These are phyloP conservation scores for Syzygium malaccense DNA, from an alignment of 441 rosid genomes.

Conservation along the genomic window DNA sequence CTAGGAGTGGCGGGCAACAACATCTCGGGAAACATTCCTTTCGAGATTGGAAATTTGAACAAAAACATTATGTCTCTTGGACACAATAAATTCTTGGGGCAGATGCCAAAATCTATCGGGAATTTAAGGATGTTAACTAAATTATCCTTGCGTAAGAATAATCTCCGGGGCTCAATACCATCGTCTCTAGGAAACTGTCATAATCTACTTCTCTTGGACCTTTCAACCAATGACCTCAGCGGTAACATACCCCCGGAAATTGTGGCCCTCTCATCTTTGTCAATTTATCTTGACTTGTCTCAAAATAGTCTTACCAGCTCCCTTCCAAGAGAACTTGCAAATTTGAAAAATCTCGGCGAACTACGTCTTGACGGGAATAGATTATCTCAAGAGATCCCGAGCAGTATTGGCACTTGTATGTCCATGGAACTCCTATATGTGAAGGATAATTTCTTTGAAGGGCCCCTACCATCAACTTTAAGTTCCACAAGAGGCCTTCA, in stretches of 20 bases:
- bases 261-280: not conserved
- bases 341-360: not conserved
- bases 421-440: not conserved
- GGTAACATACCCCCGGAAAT: not conserved
- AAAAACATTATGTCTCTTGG: not conserved
- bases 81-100: not conserved
- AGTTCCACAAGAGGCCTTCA: not conserved
- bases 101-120: not conserved
- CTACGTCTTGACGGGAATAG: fast-evolving
- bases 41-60: not conserved
- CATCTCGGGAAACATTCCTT: not conserved
- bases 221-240: fast-evolving
- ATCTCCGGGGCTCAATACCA: not conserved
- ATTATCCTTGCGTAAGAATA: fast-evolving
- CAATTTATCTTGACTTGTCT: not conserved
- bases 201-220: not conserved
- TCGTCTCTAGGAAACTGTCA: not conserved
- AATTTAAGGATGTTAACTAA: not conserved
- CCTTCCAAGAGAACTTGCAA: not conserved
- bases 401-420: not conserved
- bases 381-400: not conserved
- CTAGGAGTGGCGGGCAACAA: not conserved
- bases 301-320: not conserved
- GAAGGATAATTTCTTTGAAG: not conserved
- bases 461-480: not conserved